Conservation (phyloP, 306 rosid genomes). For the Senna siamea region DNA sequence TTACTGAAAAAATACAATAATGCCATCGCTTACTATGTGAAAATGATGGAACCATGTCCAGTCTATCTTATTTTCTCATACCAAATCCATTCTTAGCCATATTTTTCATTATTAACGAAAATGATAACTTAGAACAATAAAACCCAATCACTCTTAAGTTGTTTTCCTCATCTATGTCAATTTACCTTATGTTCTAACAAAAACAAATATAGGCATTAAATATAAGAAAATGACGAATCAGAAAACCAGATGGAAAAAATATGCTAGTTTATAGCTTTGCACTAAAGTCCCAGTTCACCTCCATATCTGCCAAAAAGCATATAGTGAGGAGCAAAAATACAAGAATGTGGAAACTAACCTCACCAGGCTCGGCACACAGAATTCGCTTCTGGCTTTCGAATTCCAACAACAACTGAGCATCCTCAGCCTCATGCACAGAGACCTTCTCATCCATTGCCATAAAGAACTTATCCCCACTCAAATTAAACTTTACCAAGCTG, state of each 20-base stretch:
- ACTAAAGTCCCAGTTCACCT: no score
- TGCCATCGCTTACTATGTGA: no score
- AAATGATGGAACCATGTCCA: no score
- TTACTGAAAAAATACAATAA: no score
- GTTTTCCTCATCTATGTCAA: constrained; percentile 5
- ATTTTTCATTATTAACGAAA: no score
- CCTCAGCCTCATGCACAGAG: constrained; percentile 80
- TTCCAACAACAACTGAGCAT: constrained; percentile 69
- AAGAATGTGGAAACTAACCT: constrained; percentile 48
- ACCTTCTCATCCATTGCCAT: constrained; percentile 68
- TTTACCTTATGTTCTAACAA: not conserved
- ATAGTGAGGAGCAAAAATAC: not conserved
- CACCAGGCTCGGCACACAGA: constrained; percentile 66
- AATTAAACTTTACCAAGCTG: constrained; percentile 58
- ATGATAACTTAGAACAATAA: no score
- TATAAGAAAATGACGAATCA: not conserved
- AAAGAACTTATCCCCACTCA: constrained; percentile 63
- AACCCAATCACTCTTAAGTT: no score
- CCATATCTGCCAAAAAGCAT: no score
- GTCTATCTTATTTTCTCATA: no score
- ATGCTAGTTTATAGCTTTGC: no score
- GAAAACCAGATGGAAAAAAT: not conserved
- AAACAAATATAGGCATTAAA: not conserved
- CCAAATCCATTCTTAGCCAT: no score
- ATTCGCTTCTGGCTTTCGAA: constrained; percentile 61